These are phyloP conservation scores for Lentinus tigrinus DNA, from an alignment of 768 basidiomycete genomes.

Conservation along the genomic window DNA sequence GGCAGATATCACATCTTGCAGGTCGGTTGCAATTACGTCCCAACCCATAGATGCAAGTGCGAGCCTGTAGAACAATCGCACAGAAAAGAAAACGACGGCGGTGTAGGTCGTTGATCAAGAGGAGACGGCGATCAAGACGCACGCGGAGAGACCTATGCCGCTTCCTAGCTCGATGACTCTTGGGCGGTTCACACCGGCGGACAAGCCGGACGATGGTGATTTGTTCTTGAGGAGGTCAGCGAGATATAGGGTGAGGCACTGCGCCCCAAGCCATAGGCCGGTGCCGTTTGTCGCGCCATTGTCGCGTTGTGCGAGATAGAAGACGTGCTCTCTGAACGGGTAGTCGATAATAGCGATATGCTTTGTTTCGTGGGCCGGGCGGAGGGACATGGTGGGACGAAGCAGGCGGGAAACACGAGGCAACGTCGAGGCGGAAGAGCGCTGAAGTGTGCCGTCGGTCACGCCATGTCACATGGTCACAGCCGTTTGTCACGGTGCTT, in stretches of 20 bases:
- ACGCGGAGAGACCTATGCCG: constrained; percentile 80
- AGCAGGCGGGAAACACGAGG: background rate
- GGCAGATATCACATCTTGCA: constrained; percentile 55
- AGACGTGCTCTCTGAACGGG: constrained; percentile 37
- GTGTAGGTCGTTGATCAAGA: background rate
- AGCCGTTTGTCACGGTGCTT: background rate
- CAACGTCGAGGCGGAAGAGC: constrained; percentile 3
- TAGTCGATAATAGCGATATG: constrained; percentile 50
- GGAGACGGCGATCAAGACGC: constrained; percentile 31
- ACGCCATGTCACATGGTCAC: background rate
- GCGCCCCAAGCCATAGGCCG: constrained; percentile 81
- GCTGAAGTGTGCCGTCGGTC: background rate
- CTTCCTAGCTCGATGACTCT: constrained; percentile 76
- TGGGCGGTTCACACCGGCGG: constrained; percentile 24
- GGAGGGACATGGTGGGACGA: constrained; percentile 25
- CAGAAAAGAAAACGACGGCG: constrained; percentile 3
- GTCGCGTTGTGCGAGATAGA: constrained; percentile 55
- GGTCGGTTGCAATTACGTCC: constrained; percentile 77
- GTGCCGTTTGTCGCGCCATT: constrained; percentile 75
- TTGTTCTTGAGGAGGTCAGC: constrained; percentile 36
- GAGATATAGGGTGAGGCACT: constrained; percentile 69
- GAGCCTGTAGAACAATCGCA: constrained; percentile 41
- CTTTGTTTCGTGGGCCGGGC: constrained; percentile 67
- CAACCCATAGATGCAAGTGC: constrained; percentile 68
- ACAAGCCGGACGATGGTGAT: constrained; percentile 8